These are phyloP conservation scores for Paecilomyces sp. DNA, from an alignment of 2,329 filamentous ascomycete genomes.

Conservation along the genomic window DNA sequence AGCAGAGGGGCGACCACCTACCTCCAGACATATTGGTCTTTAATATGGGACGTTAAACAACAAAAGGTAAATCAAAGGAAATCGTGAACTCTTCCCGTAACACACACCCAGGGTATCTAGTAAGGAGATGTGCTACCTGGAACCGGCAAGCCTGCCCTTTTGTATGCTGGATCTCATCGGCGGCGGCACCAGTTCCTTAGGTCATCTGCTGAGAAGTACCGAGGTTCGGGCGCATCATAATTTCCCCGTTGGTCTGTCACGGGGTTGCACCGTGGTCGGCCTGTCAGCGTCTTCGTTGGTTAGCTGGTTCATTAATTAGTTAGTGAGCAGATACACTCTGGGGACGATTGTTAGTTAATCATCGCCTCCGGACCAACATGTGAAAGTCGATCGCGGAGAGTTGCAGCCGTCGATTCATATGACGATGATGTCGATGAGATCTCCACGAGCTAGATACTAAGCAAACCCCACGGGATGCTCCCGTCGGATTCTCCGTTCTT, in stretches of 20 bases:
- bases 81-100: not conserved
- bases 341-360: no score
- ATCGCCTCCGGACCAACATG: not conserved
- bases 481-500: not conserved
- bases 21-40: conserved; percentile 34
- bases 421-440: not conserved
- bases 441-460: not conserved
- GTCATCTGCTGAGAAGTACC: not conserved
- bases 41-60: conserved; percentile 12
- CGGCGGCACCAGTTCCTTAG: not conserved
- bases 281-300: no score
- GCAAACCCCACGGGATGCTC: not conserved
- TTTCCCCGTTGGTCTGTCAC: conserved; percentile 30
- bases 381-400: not conserved
- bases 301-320: no score
- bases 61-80: not conserved
- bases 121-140: not conserved
- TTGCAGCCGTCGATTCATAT: not conserved
- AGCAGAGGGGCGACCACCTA: conserved; percentile 15
- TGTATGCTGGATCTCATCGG: not conserved
- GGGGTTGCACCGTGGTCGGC: conserved; percentile 25
- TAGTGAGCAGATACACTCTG: no score
- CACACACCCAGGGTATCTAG: not conserved
- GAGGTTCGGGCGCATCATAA: not conserved
- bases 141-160: not conserved